phyloP scores from a whole-genome alignment of 257 asterid genomes.

The Capsicum pubescens region DNA sequence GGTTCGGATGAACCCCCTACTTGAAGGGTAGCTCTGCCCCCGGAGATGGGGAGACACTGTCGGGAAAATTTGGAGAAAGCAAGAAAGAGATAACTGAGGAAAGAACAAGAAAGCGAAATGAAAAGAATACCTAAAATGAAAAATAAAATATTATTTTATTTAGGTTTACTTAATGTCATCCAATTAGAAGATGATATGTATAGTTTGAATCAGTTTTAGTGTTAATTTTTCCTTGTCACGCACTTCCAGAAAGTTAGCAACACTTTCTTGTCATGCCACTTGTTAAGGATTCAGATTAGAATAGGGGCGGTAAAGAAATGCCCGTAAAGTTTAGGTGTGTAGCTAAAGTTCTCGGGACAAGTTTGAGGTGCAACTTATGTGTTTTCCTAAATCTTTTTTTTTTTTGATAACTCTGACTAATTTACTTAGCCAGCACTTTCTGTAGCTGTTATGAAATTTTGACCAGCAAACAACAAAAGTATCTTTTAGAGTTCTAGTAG shows the following conservation, averaged over 20 bases:
- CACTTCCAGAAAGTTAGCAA: background rate
- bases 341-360: background rate
- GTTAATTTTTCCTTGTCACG: background rate
- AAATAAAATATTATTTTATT: no score
- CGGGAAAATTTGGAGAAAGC: background rate
- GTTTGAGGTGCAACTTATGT: background rate
- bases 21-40: no score
- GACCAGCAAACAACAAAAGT: background rate
- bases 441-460: background rate
- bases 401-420: background rate
- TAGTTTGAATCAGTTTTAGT: background rate
- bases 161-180: background rate
- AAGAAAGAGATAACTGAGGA: background rate
- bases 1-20: no score
- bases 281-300: background rate
- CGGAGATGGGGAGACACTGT: background rate
- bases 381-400: background rate
- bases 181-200: background rate
- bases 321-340: background rate
- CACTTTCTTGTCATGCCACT: background rate
- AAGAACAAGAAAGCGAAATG: background rate
- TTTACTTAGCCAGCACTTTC: background rate
- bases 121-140: background rate
- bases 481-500: background rate
- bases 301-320: background rate